phyloP scores from a whole-genome alignment of 192 early-diverging fungal genomes.

The Anaeromyces robustus region DNA sequence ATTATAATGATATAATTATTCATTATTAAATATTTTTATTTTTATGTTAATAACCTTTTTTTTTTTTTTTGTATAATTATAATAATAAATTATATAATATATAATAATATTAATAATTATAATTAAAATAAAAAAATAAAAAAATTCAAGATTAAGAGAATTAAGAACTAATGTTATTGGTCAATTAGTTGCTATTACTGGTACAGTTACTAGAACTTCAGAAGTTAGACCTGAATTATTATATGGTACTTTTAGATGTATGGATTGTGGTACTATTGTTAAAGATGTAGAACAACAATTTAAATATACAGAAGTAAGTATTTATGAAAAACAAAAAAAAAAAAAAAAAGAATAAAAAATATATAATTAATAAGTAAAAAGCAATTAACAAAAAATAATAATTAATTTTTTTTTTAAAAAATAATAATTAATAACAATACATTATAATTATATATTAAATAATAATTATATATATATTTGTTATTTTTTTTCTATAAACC shows the following conservation, averaged over 20 bases:
- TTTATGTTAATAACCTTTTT: no score
- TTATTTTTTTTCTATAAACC: no score
- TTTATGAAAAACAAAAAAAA: no score
- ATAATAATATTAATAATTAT: background rate
- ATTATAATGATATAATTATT: background rate
- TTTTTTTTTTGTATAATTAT: no score
- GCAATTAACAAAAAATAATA: background rate
- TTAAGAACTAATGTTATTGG: slow-evolving; percentile 70
- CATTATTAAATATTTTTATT: no score
- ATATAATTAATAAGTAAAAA: no score
- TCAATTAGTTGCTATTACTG: slow-evolving; percentile 60
- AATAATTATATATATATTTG: no score
- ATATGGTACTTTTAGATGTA: slow-evolving; percentile 77
- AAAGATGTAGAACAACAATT: slow-evolving; percentile 90
- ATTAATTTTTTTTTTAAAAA: slow-evolving; percentile 6
- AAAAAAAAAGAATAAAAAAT: no score
- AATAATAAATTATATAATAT: no score
- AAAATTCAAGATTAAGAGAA: slow-evolving; percentile 51
- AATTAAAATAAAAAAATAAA: background rate
- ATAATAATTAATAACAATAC: no score
- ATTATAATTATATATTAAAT: no score
- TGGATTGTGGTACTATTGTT: slow-evolving; percentile 61
- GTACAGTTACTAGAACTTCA: slow-evolving; percentile 91
- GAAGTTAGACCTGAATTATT: slow-evolving; percentile 93
- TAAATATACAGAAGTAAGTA: slow-evolving; percentile 75